A percentile compares a stretch with the other conserved stretches of the same genome.
These are phyloP conservation scores for Cytospora piceicola DNA, from an alignment of 2,329 filamentous ascomycete species.

Conservation along the genomic window DNA sequence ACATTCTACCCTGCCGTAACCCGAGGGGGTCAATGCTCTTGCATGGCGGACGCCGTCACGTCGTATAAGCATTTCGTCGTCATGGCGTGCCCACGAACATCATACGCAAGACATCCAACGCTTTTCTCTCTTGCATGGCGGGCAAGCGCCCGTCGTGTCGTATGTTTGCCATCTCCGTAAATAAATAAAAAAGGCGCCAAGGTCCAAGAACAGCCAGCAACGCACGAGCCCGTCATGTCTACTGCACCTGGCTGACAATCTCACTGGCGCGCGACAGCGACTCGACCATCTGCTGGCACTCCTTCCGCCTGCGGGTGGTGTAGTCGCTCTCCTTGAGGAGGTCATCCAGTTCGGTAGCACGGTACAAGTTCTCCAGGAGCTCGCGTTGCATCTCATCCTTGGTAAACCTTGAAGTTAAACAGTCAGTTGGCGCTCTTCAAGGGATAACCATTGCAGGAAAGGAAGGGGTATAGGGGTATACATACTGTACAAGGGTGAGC, in stretches of 20 bases:
- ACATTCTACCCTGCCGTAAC: conserved; percentile 8
- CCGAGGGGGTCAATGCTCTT: not conserved
- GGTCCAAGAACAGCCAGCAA: conserved; percentile 1
- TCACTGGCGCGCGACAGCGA: conserved; percentile 86
- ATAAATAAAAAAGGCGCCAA: too few species aligned
- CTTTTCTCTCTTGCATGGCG: not conserved
- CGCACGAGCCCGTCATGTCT: conserved; percentile 32
- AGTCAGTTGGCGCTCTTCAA: conserved; percentile 31
- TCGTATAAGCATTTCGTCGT: conserved; percentile 2
- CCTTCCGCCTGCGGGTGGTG: conserved; percentile 90
- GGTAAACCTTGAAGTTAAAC: conserved; percentile 66
- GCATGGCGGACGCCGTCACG: not conserved
- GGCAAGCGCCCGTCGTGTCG: not conserved
- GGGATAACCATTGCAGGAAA: too few species aligned
- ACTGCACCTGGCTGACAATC: conserved; percentile 85
- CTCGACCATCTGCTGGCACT: conserved; percentile 99
- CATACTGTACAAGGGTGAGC: conserved; percentile 93
- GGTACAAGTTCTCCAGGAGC: conserved; percentile 96
- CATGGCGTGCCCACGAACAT: conserved; percentile 1
- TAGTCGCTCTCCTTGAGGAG: conserved; percentile 98
- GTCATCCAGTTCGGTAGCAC: conserved; percentile 85
- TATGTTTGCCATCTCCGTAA: not conserved
- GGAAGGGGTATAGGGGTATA: conserved; percentile 38
- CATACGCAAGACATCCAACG: not conserved
- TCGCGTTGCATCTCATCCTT: conserved; percentile 99